Evolutionary conservation across 495 filamentous ascomycete genomes (phyloP), one percentile per base, ranked within the genome.

Genomic region (Daldinia vernicosa): DNA sequence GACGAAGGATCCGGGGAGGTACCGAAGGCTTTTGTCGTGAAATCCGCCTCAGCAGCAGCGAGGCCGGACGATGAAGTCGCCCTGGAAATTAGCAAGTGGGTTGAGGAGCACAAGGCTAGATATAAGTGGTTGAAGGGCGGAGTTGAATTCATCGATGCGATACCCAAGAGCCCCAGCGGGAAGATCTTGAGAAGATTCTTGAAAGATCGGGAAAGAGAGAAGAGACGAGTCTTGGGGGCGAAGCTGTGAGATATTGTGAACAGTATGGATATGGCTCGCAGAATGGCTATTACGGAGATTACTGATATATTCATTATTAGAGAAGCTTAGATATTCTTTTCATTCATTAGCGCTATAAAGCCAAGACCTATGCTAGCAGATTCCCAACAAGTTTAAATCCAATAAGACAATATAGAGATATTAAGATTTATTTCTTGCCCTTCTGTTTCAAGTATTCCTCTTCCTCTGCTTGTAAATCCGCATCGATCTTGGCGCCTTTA

Each of bases 111-210:
- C 80, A 97, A 97, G 80, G 90, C 92, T 3, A 85, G 88, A 47
- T 91, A 97, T 76, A 97, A 97, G 85, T 94, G 92, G 92, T 80
- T 97, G 66, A 91, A 89, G 78, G 94, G 93, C 4, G 93, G 94
- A 5, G 84, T 97, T 8, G 86, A 90, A 74, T 98, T 98, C 74
- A 76, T 90, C 24, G 87, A 90, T 61, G 80, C 75, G 37, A 86
- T 98, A 63, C 94, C 95, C 19, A 97, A 97, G 84, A 96, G 92
- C 72, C 91, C 95, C 0, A 93, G 90, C 76, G 94, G 94, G 12
- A 97, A 98, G 89, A 97, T 98, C 70, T 76, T 98, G 75, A 83
- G 94, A 43, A 84, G 93, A 19, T 71, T 96, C 70, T 79, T 98
- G 62, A 87, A 93, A 37, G 95, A 98, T 75, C 86, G 87, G 76